A percentile compares a stretch with the other conserved stretches of the same genome.
Conservation (phyloP, 1,284 basidiomycete species). For the Sporisorium sorghi region DNA sequence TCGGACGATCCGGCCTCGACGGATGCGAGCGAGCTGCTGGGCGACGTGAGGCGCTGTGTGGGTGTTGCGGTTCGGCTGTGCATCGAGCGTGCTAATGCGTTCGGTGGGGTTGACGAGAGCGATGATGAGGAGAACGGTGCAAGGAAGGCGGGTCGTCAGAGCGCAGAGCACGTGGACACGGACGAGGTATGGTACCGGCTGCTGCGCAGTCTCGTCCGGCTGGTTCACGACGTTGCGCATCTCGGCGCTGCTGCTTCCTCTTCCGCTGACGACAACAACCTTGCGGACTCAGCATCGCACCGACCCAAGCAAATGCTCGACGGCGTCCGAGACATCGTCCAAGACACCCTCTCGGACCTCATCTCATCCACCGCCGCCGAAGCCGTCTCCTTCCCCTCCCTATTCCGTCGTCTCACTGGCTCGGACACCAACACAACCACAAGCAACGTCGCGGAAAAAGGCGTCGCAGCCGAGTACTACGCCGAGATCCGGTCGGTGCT, state of each 20-base stretch:
- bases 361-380: constrained; percentile 84
- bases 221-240: constrained; percentile 74
- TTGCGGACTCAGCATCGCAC: background rate
- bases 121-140: constrained; percentile 30
- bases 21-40: constrained; percentile 23
- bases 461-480: constrained; percentile 73
- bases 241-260: constrained; percentile 3
- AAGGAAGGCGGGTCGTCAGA: background rate
- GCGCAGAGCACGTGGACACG: constrained; percentile 70
- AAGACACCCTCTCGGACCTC: constrained; percentile 84
- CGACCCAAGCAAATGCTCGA: constrained; percentile 27
- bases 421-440: constrained; percentile 72
- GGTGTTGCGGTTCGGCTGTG: constrained; percentile 53
- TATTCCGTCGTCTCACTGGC: constrained; percentile 83
- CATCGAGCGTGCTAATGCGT: constrained; percentile 41
- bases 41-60: constrained; percentile 34
- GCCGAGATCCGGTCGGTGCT: constrained; percentile 90
- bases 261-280: background rate
- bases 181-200: constrained; percentile 93
- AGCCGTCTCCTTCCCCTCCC: constrained; percentile 86
- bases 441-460: constrained; percentile 34
- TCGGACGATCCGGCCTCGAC: background rate
- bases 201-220: constrained; percentile 82
- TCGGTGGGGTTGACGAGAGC: constrained; percentile 34
- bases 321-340: constrained; percentile 76